Evolutionary conservation across 352 stramenopile species (phyloP).

Genomic region (Globisporangium recalcitrans): DNA sequence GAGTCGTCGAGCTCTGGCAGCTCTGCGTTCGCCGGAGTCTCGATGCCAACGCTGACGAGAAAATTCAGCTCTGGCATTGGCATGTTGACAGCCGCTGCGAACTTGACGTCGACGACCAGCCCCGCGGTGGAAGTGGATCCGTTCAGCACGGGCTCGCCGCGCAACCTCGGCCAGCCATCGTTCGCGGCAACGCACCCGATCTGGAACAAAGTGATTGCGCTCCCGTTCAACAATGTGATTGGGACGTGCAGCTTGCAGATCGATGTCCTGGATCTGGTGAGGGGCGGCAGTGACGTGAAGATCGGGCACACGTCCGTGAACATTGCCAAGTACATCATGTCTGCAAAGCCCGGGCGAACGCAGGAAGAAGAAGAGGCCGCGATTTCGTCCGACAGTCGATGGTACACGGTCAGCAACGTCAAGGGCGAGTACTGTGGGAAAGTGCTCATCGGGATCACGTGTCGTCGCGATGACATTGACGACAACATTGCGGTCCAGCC

Average conservation of each 20-base stretch:
- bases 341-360: conserved; percentile 21
- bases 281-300: conserved; percentile 39
- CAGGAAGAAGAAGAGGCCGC: conserved; percentile 60
- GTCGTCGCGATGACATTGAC: conserved; percentile 29
- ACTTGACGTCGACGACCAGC: conserved; percentile 27
- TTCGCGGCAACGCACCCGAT: conserved; percentile 69
- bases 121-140: conserved; percentile 30
- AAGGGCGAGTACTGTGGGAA: conserved; percentile 87
- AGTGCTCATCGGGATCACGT: conserved; percentile 77
- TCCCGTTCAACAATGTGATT: conserved; percentile 73
- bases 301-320: conserved; percentile 68
- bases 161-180: conserved; percentile 48
- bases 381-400: conserved; percentile 68
- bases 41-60: conserved; percentile 63
- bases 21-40: conserved; percentile 43
- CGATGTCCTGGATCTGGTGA: conserved; percentile 58
- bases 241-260: conserved; percentile 73
- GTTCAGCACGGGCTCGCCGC: conserved; percentile 53
- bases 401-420: conserved; percentile 81
- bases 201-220: conserved; percentile 76
- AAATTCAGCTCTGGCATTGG: conserved; percentile 64
- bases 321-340: conserved; percentile 84
- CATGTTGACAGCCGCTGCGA: conserved; percentile 47
- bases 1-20: conserved; percentile 26
- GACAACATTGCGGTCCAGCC: conserved; percentile 34